Evolutionary conservation across 805 yeast species (phyloP).

Genomic region (Wickerhamomyces xylosicus): DNA sequence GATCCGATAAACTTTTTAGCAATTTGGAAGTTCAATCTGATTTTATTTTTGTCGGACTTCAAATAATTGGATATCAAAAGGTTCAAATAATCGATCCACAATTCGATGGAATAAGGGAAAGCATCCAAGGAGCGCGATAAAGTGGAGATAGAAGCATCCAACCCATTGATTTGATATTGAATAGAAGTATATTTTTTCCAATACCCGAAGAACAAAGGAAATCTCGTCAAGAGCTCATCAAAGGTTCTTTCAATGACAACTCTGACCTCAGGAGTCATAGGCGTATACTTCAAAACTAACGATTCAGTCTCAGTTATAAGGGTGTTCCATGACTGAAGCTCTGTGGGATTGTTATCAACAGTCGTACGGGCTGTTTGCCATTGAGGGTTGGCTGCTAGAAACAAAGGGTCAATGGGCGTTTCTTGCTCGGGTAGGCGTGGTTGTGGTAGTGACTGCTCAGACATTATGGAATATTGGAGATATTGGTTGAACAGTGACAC

Average conservation of each 20-base stretch:
- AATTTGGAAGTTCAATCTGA: conserved; percentile 33
- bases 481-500: too few species aligned
- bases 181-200: conserved; percentile 57
- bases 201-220: conserved; percentile 47
- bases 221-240: conserved; percentile 34
- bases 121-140: conserved; percentile 33
- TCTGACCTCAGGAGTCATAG: conserved; percentile 23
- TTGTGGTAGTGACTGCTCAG: background rate
- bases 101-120: conserved; percentile 49
- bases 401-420: conserved; percentile 1
- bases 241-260: conserved; percentile 24
- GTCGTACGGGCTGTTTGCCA: conserved; percentile 15
- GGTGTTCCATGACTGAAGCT: conserved; percentile 30
- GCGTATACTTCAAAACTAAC: conserved; percentile 22
- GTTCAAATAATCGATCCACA: conserved; percentile 59
- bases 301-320: conserved; percentile 25
- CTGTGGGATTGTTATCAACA: conserved; percentile 19
- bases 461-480: too few species aligned
- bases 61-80: conserved; percentile 36
- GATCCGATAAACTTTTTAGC: conserved; percentile 48
- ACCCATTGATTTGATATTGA: conserved; percentile 46
- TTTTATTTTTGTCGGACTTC: conserved; percentile 19
- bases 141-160: conserved; percentile 35
- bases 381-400: conserved; percentile 14
- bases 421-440: background rate